phyloP scores from a whole-genome alignment of 768 basidiomycete species.

The Mycena sanguinolenta region DNA sequence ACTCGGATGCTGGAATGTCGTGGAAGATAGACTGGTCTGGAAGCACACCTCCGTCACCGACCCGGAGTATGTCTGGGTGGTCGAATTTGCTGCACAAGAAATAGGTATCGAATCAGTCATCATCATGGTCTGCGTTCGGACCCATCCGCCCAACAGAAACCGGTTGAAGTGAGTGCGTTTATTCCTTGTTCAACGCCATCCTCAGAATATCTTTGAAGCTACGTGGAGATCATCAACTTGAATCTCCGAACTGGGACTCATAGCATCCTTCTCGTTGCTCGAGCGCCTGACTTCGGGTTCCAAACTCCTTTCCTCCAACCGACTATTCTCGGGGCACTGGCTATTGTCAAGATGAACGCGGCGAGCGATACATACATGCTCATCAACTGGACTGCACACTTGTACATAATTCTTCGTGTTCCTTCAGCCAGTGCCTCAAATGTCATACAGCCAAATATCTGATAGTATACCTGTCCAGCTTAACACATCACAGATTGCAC shows the following conservation, averaged over 20 bases:
- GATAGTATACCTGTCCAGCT: too few relatives aligned
- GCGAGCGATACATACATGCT: background rate
- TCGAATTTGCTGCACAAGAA: conserved; percentile 11
- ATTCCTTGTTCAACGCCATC: background rate
- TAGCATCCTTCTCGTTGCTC: background rate
- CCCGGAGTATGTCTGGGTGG: background rate
- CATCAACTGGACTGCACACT: background rate
- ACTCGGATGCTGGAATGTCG: conserved; percentile 27
- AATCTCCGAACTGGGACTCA: background rate
- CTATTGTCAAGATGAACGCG: too few relatives aligned
- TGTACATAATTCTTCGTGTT: background rate
- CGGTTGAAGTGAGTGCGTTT: background rate
- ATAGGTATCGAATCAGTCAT: background rate
- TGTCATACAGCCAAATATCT: background rate
- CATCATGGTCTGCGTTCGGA: conserved; percentile 2
- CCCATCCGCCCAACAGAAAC: too few relatives aligned
- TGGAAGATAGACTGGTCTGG: conserved; percentile 2
- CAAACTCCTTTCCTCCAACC: background rate
- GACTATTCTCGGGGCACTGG: background rate
- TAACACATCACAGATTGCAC: too few relatives aligned
- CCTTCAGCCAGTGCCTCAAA: background rate
- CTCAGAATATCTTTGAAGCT: background rate
- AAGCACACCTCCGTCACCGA: background rate
- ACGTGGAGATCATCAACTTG: background rate
- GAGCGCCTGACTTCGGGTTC: background rate